A percentile compares a stretch with the other conserved stretches of the same genome.
These are phyloP conservation scores for Grosmannia huntii DNA, from an alignment of 2,329 filamentous ascomycete genomes.

Conservation along the genomic window DNA sequence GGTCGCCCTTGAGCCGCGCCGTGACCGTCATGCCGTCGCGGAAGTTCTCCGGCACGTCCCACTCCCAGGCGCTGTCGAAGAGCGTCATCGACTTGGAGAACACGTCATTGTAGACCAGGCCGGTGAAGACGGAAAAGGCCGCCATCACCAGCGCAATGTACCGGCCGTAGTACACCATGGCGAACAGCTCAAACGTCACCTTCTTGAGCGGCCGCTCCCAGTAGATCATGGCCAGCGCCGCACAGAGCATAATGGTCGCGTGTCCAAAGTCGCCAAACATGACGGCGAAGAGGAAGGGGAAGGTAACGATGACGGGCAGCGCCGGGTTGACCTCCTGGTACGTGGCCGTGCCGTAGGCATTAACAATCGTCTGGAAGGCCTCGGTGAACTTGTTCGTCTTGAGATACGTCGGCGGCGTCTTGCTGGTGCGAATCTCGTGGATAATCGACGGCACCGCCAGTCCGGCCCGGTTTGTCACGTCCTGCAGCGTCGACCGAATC, in stretches of 20 bases:
- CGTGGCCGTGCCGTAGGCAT: conserved; percentile 94
- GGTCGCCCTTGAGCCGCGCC: conserved; percentile 53
- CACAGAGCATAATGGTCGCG: conserved; percentile 74
- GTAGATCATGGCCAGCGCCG: conserved; percentile 86
- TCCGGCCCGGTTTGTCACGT: conserved; percentile 91
- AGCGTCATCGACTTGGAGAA: conserved; percentile 90
- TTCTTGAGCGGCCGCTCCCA: conserved; percentile 92
- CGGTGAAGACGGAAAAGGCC: conserved; percentile 91
- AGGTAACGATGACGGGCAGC: conserved; percentile 88
- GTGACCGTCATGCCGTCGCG: conserved; percentile 46
- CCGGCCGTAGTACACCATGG: conserved; percentile 97
- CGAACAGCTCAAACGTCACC: conserved; percentile 82
- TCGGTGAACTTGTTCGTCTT: conserved; percentile 98
- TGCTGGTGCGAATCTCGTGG: conserved; percentile 93
- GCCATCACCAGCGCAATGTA: conserved; percentile 99
- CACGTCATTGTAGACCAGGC: conserved; percentile 92
- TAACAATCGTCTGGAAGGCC: conserved; percentile 97
- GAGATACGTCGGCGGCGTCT: conserved; percentile 92
- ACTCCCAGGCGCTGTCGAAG: conserved; percentile 85
- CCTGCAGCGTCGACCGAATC: conserved; percentile 87
- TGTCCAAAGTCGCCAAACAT: conserved; percentile 99
- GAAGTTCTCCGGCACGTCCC: conserved; percentile 54
- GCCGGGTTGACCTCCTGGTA: conserved; percentile 97
- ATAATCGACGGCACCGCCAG: conserved; percentile 97
- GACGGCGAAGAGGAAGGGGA: conserved; percentile 98